Percentiles rank a stretch among this genome's conserved stretches.
Evolutionary conservation across 805 yeast genomes (phyloP).

Genomic region (Candida maesae): DNA sequence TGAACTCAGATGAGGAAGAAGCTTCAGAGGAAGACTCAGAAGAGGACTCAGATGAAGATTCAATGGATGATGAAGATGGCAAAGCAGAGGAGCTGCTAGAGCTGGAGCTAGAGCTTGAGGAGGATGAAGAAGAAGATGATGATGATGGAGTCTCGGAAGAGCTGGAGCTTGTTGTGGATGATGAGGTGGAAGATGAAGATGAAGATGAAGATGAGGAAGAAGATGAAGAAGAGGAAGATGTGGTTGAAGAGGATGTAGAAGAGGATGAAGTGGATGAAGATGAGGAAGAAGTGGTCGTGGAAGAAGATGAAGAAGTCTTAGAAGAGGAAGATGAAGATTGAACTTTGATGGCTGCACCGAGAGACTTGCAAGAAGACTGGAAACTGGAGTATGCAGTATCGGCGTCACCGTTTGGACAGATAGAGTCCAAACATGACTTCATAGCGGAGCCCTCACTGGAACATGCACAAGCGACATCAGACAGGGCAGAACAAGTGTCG

Average conservation of each 20-base stretch:
- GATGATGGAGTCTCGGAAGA: conserved; percentile 16
- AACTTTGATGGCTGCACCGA: conserved; percentile 32
- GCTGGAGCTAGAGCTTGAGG: conserved; percentile 14
- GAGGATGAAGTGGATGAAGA: conserved; percentile 2
- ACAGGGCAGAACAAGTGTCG: conserved; percentile 52
- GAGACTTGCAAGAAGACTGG: conserved; percentile 46
- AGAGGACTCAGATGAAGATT: conserved; percentile 7
- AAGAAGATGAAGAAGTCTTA: conserved; percentile 7
- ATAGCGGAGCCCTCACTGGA: conserved; percentile 49
- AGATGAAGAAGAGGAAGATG: conserved; percentile 10
- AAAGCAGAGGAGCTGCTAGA: conserved; percentile 2
- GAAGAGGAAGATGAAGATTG: conserved; percentile 2
- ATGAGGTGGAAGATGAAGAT: conserved; percentile 6
- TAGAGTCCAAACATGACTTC: conserved; percentile 56
- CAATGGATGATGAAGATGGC: conserved; percentile 17
- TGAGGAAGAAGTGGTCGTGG: conserved; percentile 21
- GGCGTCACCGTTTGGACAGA: conserved; percentile 64
- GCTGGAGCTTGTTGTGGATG: conserved; percentile 20
- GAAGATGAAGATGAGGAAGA: conserved; percentile 8
- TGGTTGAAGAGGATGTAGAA: conserved; percentile 3
- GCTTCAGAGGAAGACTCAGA: conserved; percentile 14
- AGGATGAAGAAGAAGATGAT: conserved; percentile 16
- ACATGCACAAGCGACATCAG: conserved; percentile 69
- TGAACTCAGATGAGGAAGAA: conserved; percentile 18
- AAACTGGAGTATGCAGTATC: conserved; percentile 59